These are phyloP conservation scores for Colletotrichum sp. DNA, from an alignment of 2,329 filamentous ascomycete species.

Conservation along the genomic window DNA sequence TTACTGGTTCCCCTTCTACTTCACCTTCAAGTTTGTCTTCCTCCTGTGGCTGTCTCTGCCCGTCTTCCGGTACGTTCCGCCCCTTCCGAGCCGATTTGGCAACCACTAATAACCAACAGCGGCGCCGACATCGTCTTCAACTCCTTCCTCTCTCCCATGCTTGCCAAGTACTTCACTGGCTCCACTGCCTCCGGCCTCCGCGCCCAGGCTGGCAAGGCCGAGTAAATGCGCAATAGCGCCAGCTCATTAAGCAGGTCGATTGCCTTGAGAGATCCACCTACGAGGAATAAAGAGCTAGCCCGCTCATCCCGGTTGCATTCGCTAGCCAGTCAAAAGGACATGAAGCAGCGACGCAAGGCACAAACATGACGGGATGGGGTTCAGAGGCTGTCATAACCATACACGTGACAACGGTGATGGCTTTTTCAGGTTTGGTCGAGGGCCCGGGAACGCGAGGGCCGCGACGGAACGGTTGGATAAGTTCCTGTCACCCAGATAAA, in stretches of 20 bases:
- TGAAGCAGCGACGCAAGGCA: constrained; percentile 1
- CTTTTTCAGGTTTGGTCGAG: constrained; percentile 8
- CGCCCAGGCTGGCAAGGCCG: constrained; percentile 80
- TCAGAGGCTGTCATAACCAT: not conserved
- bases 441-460: constrained; percentile 4
- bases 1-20: constrained; percentile 99
- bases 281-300: constrained; percentile 9
- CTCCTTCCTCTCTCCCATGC: constrained; percentile 89
- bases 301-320: not conserved
- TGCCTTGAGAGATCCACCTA: constrained; percentile 17
- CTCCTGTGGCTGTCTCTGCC: constrained; percentile 98
- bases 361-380: constrained; percentile 5
- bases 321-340: constrained; percentile 15
- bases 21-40: constrained; percentile 98
- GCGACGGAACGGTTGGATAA: constrained; percentile 3
- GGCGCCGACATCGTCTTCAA: constrained; percentile 97
- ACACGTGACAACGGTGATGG: constrained; percentile 20
- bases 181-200: constrained; percentile 87
- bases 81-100: not conserved
- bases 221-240: constrained; percentile 50
- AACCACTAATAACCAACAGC: constrained; percentile 51
- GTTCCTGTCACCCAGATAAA: constrained; percentile 19
- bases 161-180: constrained; percentile 86
- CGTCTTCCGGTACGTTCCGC: constrained; percentile 80
- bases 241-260: constrained; percentile 15